These are phyloP conservation scores for Fusarium guadeloupense DNA, from an alignment of 2,329 filamentous ascomycete species.

Conservation along the genomic window DNA sequence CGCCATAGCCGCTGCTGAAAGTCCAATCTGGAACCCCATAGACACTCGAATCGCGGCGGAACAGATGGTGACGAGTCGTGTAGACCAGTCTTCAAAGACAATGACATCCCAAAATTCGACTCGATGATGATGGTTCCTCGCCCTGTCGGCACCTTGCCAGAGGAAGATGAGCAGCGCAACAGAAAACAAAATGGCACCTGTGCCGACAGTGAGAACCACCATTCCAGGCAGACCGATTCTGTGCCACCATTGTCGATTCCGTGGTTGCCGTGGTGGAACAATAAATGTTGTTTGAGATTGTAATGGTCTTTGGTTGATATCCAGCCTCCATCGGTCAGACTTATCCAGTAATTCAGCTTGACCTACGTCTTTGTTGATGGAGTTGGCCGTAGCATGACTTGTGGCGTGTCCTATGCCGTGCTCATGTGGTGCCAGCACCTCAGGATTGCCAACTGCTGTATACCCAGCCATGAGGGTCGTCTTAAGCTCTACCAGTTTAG, in stretches of 20 bases:
- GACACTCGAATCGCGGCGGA: constrained; percentile 11
- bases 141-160: constrained; percentile 3
- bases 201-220: constrained; percentile 2
- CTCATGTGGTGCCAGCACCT: background rate
- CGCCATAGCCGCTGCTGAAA: constrained; percentile 16
- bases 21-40: constrained; percentile 15
- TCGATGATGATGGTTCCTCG: background rate
- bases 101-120: constrained; percentile 11
- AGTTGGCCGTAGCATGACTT: background rate
- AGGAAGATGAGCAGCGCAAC: constrained; percentile 16
- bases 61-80: constrained; percentile 21
- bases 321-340: background rate
- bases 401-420: background rate
- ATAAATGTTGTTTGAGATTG: background rate
- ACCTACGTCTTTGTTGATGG: background rate
- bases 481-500: background rate
- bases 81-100: constrained; percentile 12
- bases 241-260: constrained; percentile 7
- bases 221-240: constrained; percentile 1
- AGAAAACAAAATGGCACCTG: constrained; percentile 1
- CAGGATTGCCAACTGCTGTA: background rate
- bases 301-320: background rate
- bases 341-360: background rate
- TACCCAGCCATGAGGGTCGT: background rate
- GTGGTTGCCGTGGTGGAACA: background rate